These are phyloP conservation scores for Apiospora sp. DNA, from an alignment of 2,329 filamentous ascomycete genomes.

Conservation along the genomic window DNA sequence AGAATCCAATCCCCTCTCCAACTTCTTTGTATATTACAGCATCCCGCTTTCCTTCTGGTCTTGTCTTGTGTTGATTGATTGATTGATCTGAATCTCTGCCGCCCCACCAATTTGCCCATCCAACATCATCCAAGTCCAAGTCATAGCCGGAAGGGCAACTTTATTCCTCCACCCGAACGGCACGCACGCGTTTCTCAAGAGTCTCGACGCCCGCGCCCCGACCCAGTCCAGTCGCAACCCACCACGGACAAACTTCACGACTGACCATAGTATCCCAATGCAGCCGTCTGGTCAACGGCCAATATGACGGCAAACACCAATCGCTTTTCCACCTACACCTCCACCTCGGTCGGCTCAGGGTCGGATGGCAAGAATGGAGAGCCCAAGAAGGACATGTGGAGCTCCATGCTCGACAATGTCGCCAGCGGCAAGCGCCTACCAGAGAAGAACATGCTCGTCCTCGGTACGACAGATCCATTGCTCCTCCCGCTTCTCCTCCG, in stretches of 20 bases:
- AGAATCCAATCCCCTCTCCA: background rate
- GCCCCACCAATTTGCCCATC: constrained; percentile 1
- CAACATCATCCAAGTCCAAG: background rate
- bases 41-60: background rate
- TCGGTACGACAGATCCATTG: constrained; percentile 64
- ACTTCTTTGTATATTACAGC: constrained; percentile 1
- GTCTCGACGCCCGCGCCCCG: constrained; percentile 4
- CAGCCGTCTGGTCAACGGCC: constrained; percentile 28
- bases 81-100: background rate
- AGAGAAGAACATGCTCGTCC: constrained; percentile 88
- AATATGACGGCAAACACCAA: constrained; percentile 62
- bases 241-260: background rate
- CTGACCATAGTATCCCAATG: background rate
- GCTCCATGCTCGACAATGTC: constrained; percentile 88
- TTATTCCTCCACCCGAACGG: constrained; percentile 16
- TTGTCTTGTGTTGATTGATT: background rate
- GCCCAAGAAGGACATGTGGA: constrained; percentile 92
- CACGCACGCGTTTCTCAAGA: background rate
- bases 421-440: constrained; percentile 89
- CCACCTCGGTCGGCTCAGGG: constrained; percentile 56
- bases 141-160: constrained; percentile 7
- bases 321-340: constrained; percentile 66
- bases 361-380: constrained; percentile 68
- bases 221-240: constrained; percentile 15
- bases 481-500: background rate